Conservation (phyloP, 2,329 filamentous ascomycete species). For the Paracoccidioides brasiliensis region DNA sequence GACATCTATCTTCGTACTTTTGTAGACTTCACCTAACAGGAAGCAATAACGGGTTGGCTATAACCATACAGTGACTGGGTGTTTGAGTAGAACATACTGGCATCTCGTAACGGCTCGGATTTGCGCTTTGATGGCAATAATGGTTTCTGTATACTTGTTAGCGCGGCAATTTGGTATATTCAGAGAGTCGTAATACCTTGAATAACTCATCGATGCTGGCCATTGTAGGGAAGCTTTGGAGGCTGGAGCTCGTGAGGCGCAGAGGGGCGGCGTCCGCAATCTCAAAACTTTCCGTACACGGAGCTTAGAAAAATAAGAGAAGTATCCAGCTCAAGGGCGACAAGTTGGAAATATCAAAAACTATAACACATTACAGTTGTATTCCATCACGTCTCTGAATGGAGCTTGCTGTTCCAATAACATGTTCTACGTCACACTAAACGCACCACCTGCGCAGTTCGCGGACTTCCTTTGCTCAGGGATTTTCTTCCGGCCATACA, state of each 20-base stretch:
- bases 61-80: not conserved
- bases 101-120: conserved; percentile 41
- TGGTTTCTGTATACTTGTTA: conserved; percentile 32
- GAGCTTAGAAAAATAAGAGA: not conserved
- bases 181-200: conserved; percentile 27
- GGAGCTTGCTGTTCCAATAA: no score
- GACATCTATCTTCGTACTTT: conserved; percentile 42
- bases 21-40: conserved; percentile 41
- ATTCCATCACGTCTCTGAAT: no score
- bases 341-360: not conserved
- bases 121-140: conserved; percentile 44
- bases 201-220: conserved; percentile 51
- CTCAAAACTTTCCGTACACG: not conserved
- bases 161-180: not conserved
- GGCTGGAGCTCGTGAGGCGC: no score
- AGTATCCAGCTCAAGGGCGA: no score
- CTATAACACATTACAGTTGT: no score
- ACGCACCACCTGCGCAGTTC: not conserved
- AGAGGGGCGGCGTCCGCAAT: not conserved
- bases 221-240: conserved; percentile 29
- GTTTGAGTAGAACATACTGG: conserved; percentile 26
- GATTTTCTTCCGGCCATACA: not conserved
- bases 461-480: not conserved
- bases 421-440: not conserved
- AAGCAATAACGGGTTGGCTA: conserved; percentile 10